Evolutionary conservation across 2,329 filamentous ascomycete genomes (phyloP).

Genomic region (Magnaporthiopsis incrustans): DNA sequence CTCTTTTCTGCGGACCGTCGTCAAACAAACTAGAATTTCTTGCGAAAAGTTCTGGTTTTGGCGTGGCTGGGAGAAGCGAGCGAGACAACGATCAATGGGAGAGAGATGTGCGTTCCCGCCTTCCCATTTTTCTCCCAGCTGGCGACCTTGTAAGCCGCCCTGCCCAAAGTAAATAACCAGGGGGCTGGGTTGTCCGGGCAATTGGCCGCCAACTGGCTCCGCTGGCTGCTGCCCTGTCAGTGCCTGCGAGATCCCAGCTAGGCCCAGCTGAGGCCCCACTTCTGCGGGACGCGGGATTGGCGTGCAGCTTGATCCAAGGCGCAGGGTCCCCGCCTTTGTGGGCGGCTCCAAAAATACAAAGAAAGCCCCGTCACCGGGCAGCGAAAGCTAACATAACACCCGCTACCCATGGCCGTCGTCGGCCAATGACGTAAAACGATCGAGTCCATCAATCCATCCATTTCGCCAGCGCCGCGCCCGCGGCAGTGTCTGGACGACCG

Average conservation of each 20-base stretch:
- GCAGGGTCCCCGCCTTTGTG: background rate
- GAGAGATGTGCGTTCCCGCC: background rate
- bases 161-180: slow-evolving; percentile 13
- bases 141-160: background rate
- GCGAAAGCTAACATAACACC: background rate
- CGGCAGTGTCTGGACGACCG: background rate
- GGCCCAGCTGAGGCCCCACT: background rate
- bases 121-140: background rate
- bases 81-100: background rate
- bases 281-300: background rate
- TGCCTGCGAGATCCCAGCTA: too few relatives aligned
- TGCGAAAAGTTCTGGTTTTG: background rate
- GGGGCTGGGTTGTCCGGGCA: slow-evolving; percentile 12
- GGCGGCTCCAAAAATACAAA: background rate
- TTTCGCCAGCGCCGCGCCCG: background rate
- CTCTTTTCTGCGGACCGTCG: background rate
- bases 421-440: background rate
- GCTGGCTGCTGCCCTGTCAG: background rate
- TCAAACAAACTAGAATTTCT: background rate
- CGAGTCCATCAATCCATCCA: background rate
- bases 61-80: background rate
- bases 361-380: background rate
- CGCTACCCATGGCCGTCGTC: too few relatives aligned
- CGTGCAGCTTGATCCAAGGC: background rate
- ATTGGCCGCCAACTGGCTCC: slow-evolving; percentile 5